Conservation (phyloP, 768 basidiomycete genomes). For the Agaricus sinodeliciosus region DNA sequence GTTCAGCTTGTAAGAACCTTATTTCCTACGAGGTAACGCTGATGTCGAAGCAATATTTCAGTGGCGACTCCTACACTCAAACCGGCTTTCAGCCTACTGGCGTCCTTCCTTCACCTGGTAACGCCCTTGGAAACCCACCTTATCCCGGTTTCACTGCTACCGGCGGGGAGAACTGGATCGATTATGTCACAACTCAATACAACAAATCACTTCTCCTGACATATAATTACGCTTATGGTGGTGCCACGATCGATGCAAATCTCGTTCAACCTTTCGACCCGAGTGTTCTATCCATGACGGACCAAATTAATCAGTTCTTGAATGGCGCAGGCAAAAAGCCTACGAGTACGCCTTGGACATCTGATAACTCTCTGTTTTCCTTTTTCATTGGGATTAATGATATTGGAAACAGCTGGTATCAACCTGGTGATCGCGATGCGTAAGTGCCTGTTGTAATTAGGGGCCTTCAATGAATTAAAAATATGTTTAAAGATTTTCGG, state of each 20-base stretch:
- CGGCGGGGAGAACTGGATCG: conserved; percentile 57
- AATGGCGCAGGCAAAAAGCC: conserved; percentile 40
- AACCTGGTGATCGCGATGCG: conserved; percentile 41
- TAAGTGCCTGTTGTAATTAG: conserved; percentile 20
- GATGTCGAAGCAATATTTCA: conserved; percentile 12
- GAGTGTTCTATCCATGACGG: conserved; percentile 45
- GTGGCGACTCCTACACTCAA: conserved; percentile 56
- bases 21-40: not conserved
- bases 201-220: conserved; percentile 50
- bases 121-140: conserved; percentile 47
- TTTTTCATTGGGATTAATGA: conserved; percentile 75
- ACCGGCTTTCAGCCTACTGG: conserved; percentile 40
- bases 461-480: not conserved
- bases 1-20: conserved; percentile 48
- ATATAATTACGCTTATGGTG: conserved; percentile 64
- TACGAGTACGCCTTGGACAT: conserved; percentile 46
- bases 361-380: conserved; percentile 51
- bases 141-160: conserved; percentile 49
- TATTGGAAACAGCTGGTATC: conserved; percentile 48
- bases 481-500: conserved; percentile 29
- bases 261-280: conserved; percentile 49
- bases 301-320: conserved; percentile 60
- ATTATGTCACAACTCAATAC: conserved; percentile 41
- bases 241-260: conserved; percentile 53
- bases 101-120: conserved; percentile 35